Base-by-base conservation (phyloP, 805 yeast species). In the Candida quercuum region DNA sequence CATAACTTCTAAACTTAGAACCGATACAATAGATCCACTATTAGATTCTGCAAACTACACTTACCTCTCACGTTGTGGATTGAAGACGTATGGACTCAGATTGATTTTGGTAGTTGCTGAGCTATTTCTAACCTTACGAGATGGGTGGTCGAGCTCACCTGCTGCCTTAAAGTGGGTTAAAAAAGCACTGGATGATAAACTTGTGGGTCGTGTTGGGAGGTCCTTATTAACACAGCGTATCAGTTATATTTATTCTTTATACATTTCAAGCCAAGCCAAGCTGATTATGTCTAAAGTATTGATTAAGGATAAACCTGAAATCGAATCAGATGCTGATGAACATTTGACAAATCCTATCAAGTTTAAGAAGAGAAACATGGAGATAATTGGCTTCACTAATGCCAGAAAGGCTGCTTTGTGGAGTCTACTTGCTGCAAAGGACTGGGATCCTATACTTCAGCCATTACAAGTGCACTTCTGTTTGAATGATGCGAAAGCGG, bases 341-440 rank as follows among this genome's bases (percentile, higher is more conserved):
- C 33, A 37, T 13, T 25, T 22, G 13, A 15, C 14, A 5, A 65
- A 48, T 47, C 54, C 38, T 67, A 67, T 51, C 52, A 65, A 71
- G 36, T 47, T 75, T 14, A 20, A 39, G 5, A 62, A 64, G 4
- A 49, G 53, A 5, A 59, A 66, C 24, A 53, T 68, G 36, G 61
- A 65, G 5, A 63, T 67, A 0, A 54, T 71, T 26, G 80, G 91
- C 0, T 56, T 76, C 16, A 74, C 83, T 3, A 66, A 95, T 40
- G 60, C 60, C 36, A 70, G 97, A 38, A 87, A 87, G 54, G 76
- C 88, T 1, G 76, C 86, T 0, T 67, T 89, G 21, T 88, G 95
- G 86, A 71, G 72, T 46, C 55, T 88, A 20, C 55, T 88, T 20
- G 80, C 96, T 0, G 81, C 87, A 6, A 74, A 74, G 39, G 85